Base-by-base conservation (phyloP, 1,284 basidiomycete species). In the Sporisorium graminicola region DNA sequence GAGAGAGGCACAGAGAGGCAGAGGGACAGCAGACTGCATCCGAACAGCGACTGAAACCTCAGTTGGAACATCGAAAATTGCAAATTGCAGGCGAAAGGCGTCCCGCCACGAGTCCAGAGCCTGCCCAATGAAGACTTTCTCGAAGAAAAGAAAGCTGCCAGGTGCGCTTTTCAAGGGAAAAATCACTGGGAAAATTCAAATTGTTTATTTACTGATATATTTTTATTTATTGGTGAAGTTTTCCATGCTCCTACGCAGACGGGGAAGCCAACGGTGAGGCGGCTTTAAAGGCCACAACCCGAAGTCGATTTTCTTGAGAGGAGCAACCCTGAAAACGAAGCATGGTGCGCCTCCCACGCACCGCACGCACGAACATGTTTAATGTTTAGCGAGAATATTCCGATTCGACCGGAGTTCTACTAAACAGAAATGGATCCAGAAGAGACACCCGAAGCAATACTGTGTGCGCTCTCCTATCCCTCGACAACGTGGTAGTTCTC, bases 311-410 rank as follows among this genome's bases (percentile, higher is more conserved):
- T 22, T 14, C n/a, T n/a, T n/a, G n/a, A n/a, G n/a, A n/a, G n/a
- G n/a, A n/a, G n/a, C 47, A 13, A 29, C 27, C 27, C 27, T 49
- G 47, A 27, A 27, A 49, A 49, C 13, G 47, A 18, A 49, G n/a
- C n/a, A n/a, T n/a, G n/a, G 13, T 29, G 47, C 47, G 47, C 47
- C 47, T 26, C 47, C 47, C 47, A 47, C 46, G 46, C 46, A 27
- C 46, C n/a, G n/a, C n/a, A n/a, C n/a, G n/a, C n/a, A n/a, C n/a
- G n/a, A n/a, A n/a, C 22, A 18, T 16, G 14, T 46, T 2, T 46
- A 5, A 12, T 35, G 8, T 35, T n/a, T 29, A 0, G 47, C 47
- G 27, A 40, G 16, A 8, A 16, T 16, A 18, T 8, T 1, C 35
- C 37, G 37, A 49, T 2, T 1, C 46, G 6, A 16, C n/a, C n/a